phyloP scores from a whole-genome alignment of 1,284 basidiomycete genomes.

The Ceratobasidium sp. region DNA sequence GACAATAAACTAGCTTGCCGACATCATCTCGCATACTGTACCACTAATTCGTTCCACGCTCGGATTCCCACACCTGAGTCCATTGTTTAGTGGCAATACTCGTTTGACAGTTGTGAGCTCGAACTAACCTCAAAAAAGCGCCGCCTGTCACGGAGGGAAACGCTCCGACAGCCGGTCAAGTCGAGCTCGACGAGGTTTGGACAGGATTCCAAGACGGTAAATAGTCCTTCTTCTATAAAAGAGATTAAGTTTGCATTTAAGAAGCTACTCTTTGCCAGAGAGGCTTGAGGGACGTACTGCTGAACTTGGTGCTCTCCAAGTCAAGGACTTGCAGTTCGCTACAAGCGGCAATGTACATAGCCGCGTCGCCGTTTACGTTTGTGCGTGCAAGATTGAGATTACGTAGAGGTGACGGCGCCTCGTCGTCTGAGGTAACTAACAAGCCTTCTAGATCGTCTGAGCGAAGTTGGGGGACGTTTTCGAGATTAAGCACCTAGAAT shows the following conservation, averaged over 20 bases:
- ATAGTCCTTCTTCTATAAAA: conserved; percentile 67
- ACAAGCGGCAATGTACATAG: conserved; percentile 68
- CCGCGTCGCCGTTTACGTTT: conserved; percentile 68
- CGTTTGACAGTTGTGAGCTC: neutral
- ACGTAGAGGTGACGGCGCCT: conserved; percentile 52
- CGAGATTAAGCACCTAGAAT: conserved; percentile 66
- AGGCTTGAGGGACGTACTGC: conserved; percentile 52
- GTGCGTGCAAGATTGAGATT: conserved; percentile 72
- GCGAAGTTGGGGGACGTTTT: conserved; percentile 66
- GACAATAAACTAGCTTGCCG: too few relatives aligned
- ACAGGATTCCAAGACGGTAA: conserved; percentile 71
- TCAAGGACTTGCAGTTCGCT: conserved; percentile 63
- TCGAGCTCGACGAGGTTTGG: conserved; percentile 66
- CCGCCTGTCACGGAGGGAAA: conserved; percentile 69
- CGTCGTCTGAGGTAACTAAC: conserved; percentile 56
- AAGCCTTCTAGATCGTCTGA: conserved; percentile 69
- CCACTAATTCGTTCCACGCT: neutral
- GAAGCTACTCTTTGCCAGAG: neutral
- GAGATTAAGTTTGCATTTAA: neutral
- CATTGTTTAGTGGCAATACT: neutral
- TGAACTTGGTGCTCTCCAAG: conserved; percentile 71
- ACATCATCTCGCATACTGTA: neutral
- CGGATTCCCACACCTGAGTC: conserved; percentile 33
- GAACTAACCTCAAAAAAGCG: conserved; percentile 70
- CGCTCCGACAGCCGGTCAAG: conserved; percentile 75